Conservation (phyloP, 768 basidiomycete species). For the Amanita jacksonii region DNA sequence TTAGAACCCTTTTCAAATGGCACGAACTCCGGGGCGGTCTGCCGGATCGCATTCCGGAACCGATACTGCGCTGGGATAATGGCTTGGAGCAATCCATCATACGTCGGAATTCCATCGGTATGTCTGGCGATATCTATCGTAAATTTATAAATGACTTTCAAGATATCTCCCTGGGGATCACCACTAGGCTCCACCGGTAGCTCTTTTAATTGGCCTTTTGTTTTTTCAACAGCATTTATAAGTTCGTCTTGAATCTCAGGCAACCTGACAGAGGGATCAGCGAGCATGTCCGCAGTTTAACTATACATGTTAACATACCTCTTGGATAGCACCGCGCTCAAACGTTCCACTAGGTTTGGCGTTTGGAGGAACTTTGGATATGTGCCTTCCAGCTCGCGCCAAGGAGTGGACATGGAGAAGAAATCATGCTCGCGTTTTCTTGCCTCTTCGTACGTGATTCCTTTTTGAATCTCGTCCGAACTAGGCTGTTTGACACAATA, state of each 20-base stretch:
- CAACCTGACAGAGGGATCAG: not conserved
- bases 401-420: conserved; percentile 39
- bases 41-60: conserved; percentile 33
- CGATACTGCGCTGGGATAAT: conserved; percentile 33
- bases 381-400: conserved; percentile 34
- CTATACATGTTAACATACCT: too few relatives aligned
- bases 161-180: conserved; percentile 40
- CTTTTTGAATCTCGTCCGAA: conserved; percentile 30
- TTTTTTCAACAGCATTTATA: conserved; percentile 26
- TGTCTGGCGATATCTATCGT: conserved; percentile 25
- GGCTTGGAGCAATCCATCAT: conserved; percentile 36
- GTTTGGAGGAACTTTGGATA: conserved; percentile 42
- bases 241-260: conserved; percentile 39
- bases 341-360: conserved; percentile 32
- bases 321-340: conserved; percentile 30
- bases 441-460: conserved; percentile 46
- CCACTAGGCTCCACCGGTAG: conserved; percentile 38
- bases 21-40: conserved; percentile 39
- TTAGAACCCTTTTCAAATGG: conserved; percentile 38
- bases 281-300: conserved; percentile 27
- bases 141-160: conserved; percentile 32
- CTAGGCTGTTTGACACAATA: conserved; percentile 39
- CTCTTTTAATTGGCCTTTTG: conserved; percentile 17
- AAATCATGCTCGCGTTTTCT: conserved; percentile 39
- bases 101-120: conserved; percentile 36